These are phyloP conservation scores for Apiotrichum siamense DNA, from an alignment of 1,284 basidiomycete genomes.

Conservation along the genomic window DNA sequence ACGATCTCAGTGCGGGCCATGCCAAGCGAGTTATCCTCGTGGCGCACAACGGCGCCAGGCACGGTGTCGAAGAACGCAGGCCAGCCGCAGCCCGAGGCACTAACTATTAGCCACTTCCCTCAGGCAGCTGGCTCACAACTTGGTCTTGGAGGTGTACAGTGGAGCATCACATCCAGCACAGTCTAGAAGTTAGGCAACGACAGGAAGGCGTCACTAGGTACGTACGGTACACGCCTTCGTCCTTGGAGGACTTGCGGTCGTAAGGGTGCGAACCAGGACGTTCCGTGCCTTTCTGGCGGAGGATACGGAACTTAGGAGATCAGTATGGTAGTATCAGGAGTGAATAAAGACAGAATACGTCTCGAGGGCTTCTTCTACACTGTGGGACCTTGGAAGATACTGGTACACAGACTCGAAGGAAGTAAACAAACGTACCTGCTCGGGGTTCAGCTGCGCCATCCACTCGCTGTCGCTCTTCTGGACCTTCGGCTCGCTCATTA, in stretches of 20 bases:
- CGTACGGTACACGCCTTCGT: constrained; percentile 60
- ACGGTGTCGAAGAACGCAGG: constrained; percentile 95
- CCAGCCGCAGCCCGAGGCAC: constrained; percentile 87
- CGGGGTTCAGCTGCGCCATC: constrained; percentile 70
- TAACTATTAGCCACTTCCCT: constrained; percentile 16
- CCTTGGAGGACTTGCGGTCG: constrained; percentile 56
- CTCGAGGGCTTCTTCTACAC: no score
- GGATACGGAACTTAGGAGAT: constrained; percentile 67
- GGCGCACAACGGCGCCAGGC: constrained; percentile 73
- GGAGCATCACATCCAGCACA: constrained; percentile 49
- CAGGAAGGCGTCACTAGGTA: neutral
- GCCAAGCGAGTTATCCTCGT: constrained; percentile 48
- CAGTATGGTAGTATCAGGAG: neutral
- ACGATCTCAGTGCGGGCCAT: constrained; percentile 47
- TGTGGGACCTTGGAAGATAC: no score
- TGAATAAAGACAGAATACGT: neutral
- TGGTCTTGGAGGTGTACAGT: constrained; percentile 78
- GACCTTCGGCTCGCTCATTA: constrained; percentile 22
- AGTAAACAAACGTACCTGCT: constrained; percentile 59
- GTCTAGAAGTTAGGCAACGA: constrained; percentile 15
- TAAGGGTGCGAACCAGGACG: constrained; percentile 67
- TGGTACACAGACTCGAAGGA: no score
- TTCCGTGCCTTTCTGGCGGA: constrained; percentile 86
- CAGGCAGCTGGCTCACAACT: constrained; percentile 55
- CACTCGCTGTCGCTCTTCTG: constrained; percentile 75